Evolutionary conservation across 2,329 filamentous ascomycete species (phyloP), one percentile per base, ranked within the genome.

Genomic region (Pleomassaria siparia): DNA sequence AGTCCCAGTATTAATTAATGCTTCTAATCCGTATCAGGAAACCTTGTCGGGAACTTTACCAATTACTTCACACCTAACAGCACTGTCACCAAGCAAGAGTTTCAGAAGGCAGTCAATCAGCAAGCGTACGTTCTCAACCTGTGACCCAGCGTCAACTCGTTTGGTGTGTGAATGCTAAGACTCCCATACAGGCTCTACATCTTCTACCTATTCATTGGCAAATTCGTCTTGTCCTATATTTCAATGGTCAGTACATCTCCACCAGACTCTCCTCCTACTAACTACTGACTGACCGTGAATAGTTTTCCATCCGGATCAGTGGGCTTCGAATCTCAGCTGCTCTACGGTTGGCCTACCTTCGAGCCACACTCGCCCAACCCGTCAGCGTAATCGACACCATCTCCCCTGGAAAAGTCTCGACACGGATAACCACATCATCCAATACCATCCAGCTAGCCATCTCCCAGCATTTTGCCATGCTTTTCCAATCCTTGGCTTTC

Each of bases 381-480:
- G 71, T 81, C 40, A 74, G 73, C 48, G 72, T 71, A 8, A 67
- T 82, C 13, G 79, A 80, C 46, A 71, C 74, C 15, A 64, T 80
- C 20, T 77, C 78, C 1, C 64, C 76, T 0, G 79, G 79, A 13
- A 73, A 74, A 13, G 76, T 79, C 11, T 74, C 76, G 0, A 76
- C 75, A 32, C 74, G 77, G 1, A 79, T 82, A 54, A 81, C 78
- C 0, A 74, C 74, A 0, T 75, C 76, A 0, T 74, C 78, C 25
- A 81, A 81, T 52, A 75, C 74, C 0, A 72, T 82, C 10, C 80
- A 82, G 47, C 67, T 78, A 21, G 79, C 77, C 15, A 75, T 81
- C n/a, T 80, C 78, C 0, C 78, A 81, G 53, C 76, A 77, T 44
- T 63, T 82, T 4, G 63, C 77, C 0, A 76, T 77, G 45, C 70